Percentiles rank a stretch among this genome's conserved stretches.
Evolutionary conservation across 2,329 filamentous ascomycete species (phyloP).

Genomic region (Aureobasidium namibiae): DNA sequence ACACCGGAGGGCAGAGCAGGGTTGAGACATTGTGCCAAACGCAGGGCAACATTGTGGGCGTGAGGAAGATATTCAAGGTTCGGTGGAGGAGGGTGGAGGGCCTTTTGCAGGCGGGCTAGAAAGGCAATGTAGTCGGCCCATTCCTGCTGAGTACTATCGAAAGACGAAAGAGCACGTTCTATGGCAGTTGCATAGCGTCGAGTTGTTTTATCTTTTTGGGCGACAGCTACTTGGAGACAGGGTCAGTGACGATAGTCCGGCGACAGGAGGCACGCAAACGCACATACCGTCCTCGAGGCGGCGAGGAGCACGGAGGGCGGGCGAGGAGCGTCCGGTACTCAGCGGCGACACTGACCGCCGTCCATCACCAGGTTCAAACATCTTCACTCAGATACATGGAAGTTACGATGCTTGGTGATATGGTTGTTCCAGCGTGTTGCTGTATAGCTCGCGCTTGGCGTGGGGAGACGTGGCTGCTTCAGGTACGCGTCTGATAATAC

Average conservation of each 20-base stretch:
- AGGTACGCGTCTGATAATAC: background rate
- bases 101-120: slow-evolving; percentile 81
- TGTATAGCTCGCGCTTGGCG: slow-evolving; percentile 10
- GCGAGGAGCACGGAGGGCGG: slow-evolving; percentile 66
- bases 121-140: slow-evolving; percentile 99
- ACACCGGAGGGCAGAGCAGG: slow-evolving; percentile 89
- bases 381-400: background rate
- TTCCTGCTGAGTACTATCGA: slow-evolving; percentile 90
- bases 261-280: slow-evolving; percentile 15
- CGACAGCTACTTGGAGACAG: background rate
- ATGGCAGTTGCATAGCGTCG: slow-evolving; percentile 85
- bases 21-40: slow-evolving; percentile 90
- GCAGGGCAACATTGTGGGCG: slow-evolving; percentile 76
- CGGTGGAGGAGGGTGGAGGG: slow-evolving; percentile 76
- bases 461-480: slow-evolving; percentile 12
- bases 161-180: slow-evolving; percentile 78
- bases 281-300: slow-evolving; percentile 66
- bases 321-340: slow-evolving; percentile 75
- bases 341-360: slow-evolving; percentile 58
- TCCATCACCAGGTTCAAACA: slow-evolving; percentile 55
- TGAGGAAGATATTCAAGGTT: slow-evolving; percentile 67
- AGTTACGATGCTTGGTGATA: background rate
- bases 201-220: slow-evolving; percentile 51
- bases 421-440: background rate
- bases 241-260: background rate